These are phyloP conservation scores for Usnea hakonensis DNA, from an alignment of 495 filamentous ascomycete genomes.

Conservation along the genomic window DNA sequence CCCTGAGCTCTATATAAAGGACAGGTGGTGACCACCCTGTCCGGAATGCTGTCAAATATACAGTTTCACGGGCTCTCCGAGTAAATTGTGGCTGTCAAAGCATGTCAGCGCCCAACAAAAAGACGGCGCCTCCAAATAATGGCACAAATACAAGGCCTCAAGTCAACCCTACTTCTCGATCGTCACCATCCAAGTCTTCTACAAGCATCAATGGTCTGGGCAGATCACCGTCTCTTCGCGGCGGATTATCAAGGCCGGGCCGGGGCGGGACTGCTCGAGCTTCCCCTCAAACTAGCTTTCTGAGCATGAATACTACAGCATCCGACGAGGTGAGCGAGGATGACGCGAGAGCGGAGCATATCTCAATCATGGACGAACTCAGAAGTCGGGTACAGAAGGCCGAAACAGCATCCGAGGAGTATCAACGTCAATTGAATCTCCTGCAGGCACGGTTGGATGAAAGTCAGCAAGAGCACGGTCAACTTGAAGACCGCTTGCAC, in stretches of 20 bases:
- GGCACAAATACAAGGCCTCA: slow-evolving; percentile 11
- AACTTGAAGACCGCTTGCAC: slow-evolving; percentile 76
- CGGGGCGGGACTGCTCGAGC: slow-evolving; percentile 11
- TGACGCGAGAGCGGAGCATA: slow-evolving; percentile 60
- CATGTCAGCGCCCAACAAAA: slow-evolving; percentile 13
- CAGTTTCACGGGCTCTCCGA: not conserved
- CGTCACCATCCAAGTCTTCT: slow-evolving; percentile 11
- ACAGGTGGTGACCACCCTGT: not conserved
- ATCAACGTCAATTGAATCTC: slow-evolving; percentile 73
- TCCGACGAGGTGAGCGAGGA: slow-evolving; percentile 37
- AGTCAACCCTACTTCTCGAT: slow-evolving; percentile 11
- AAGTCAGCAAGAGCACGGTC: slow-evolving; percentile 69
- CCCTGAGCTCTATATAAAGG: not conserved
- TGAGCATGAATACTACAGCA: slow-evolving; percentile 1
- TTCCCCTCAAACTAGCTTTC: slow-evolving; percentile 9
- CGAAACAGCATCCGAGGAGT: slow-evolving; percentile 70
- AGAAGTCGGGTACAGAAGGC: slow-evolving; percentile 73
- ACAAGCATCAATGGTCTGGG: slow-evolving; percentile 16
- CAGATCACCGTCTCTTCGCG: slow-evolving; percentile 19
- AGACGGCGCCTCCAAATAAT: slow-evolving; percentile 2
- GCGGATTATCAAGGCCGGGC: slow-evolving; percentile 16
- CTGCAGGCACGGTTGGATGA: slow-evolving; percentile 84
- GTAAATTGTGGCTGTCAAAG: not conserved
- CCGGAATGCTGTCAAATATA: not conserved
- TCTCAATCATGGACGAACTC: slow-evolving; percentile 76